Base-by-base conservation (phyloP, 2,329 filamentous ascomycete genomes). In the Cryphonectria parasitica region DNA sequence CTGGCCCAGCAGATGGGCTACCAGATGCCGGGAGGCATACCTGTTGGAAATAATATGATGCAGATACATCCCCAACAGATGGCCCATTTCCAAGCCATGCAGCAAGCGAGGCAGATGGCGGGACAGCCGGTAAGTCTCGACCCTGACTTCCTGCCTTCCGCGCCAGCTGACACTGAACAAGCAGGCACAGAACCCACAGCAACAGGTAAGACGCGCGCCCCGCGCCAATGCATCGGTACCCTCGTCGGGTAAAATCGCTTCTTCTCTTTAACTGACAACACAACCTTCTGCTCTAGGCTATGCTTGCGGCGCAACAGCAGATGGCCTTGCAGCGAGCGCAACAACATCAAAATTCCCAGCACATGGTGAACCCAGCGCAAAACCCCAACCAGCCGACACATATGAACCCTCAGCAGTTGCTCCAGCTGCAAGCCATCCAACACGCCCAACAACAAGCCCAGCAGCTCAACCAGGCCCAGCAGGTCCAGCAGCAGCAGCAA, bases 1-100 rank as follows among this genome's bases (percentile, higher is more conserved):
- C 83, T 89, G 80, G 82, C 83, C 22, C 86, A 89, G 74, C 87
- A 89, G 70, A 76, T 78, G 69, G 63, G 63, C 19, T 84, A 85
- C 67, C 84, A 85, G 64, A 87, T 90, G 81, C 65, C 56, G 19
- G 84, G 83, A 72, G 82, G 82, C 25, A 86, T 88, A 75, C 86
- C 82, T 49, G 87, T 90, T 77, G 84, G 82, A 3, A 86, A 83
- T 66, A 80, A 79, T 67, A 76, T 75, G 70, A 76, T 80, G 60
- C 80, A 81, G 61, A 80, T 82, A 73, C 82, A 80, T 74, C 78
- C 84, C 34, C 79, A 80, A 43, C 78, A 79, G 60, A 73, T 73
- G 54, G 76, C 77, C 43, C 79, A 82, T 64, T 71, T 80, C 68
- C 78, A 80, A 45, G 78, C 79, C 8, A 68, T 78, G 61, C 71